A percentile compares a stretch with the other conserved stretches of the same genome.
These are phyloP conservation scores for Piper longum DNA, from an alignment of 164 flowering plant genomes.

Conservation along the genomic window DNA sequence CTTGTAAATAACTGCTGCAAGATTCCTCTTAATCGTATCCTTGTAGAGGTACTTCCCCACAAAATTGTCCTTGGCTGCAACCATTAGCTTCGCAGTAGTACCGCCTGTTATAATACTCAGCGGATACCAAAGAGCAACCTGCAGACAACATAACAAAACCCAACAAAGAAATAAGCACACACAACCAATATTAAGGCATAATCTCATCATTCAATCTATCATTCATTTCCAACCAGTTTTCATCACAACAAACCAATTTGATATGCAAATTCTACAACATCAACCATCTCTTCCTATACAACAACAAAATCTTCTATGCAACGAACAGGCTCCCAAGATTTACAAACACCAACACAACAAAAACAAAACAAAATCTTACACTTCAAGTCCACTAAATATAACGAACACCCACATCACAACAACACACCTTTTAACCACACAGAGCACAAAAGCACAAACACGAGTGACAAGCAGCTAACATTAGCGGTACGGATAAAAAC, in stretches of 20 bases:
- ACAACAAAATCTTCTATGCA: no score
- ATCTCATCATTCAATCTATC: no score
- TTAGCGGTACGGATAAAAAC: constrained; percentile 83
- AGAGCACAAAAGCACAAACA: background rate
- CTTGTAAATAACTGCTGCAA: constrained; percentile 80
- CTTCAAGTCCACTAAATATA: no score
- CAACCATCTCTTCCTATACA: no score
- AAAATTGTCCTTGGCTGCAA: constrained; percentile 89
- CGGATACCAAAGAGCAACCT: constrained; percentile 94
- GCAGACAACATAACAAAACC: constrained; percentile 2
- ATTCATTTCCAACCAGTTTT: no score
- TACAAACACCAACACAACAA: no score
- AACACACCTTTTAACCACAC: background rate
- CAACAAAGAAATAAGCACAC: background rate
- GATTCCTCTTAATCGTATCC: constrained; percentile 79
- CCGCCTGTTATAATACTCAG: constrained; percentile 79
- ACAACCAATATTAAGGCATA: no score
- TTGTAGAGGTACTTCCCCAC: constrained; percentile 88
- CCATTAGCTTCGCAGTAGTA: constrained; percentile 92
- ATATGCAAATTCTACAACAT: no score
- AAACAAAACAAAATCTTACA: no score
- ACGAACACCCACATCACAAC: no score
- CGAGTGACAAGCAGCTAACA: constrained; percentile 22
- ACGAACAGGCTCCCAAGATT: no score
- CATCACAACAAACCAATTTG: no score